Percentiles rank a stretch among this genome's conserved stretches.
Conservation (phyloP, 768 basidiomycete genomes). For the Suillus ampliporus region DNA sequence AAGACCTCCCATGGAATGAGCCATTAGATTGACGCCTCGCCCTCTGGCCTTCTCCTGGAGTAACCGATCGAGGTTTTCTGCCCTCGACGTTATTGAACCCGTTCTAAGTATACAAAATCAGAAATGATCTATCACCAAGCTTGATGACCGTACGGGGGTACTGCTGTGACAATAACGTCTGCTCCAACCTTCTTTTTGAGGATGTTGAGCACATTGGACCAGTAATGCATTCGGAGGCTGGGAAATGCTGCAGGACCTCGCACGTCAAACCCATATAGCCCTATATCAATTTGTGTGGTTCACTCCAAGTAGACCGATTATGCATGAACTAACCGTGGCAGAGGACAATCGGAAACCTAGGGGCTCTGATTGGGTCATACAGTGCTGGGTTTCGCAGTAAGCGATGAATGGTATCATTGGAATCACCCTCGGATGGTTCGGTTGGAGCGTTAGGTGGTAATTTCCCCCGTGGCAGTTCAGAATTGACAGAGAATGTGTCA, state of each 20-base stretch:
- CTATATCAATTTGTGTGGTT: conserved; percentile 41
- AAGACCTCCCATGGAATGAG: conserved; percentile 97
- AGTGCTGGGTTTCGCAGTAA: conserved; percentile 80
- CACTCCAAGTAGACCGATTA: conserved; percentile 4
- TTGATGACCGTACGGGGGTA: conserved; percentile 73
- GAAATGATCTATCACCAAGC: neutral
- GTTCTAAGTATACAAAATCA: conserved; percentile 57
- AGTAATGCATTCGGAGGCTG: conserved; percentile 88
- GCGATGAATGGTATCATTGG: conserved; percentile 61
- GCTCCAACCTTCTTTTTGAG: conserved; percentile 83
- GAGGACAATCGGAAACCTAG: conserved; percentile 91
- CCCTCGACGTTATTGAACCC: conserved; percentile 85
- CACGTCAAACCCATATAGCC: conserved; percentile 94
- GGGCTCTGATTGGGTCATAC: conserved; percentile 76
- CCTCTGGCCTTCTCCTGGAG: conserved; percentile 70
- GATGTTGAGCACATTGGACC: conserved; percentile 86
- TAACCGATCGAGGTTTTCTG: conserved; percentile 74
- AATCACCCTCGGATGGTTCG: conserved; percentile 25
- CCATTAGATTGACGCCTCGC: conserved; percentile 89
- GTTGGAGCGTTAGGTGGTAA: conserved; percentile 9
- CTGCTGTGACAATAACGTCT: conserved; percentile 94
- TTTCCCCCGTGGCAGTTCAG: neutral
- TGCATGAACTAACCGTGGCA: conserved; percentile 77
- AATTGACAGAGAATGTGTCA: neutral
- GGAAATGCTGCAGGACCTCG: conserved; percentile 85